A percentile compares a stretch with the other conserved stretches of the same genome.
These are phyloP conservation scores for Dactylis glomerata DNA, from an alignment of 176 grass and related monocot species.

Conservation along the genomic window DNA sequence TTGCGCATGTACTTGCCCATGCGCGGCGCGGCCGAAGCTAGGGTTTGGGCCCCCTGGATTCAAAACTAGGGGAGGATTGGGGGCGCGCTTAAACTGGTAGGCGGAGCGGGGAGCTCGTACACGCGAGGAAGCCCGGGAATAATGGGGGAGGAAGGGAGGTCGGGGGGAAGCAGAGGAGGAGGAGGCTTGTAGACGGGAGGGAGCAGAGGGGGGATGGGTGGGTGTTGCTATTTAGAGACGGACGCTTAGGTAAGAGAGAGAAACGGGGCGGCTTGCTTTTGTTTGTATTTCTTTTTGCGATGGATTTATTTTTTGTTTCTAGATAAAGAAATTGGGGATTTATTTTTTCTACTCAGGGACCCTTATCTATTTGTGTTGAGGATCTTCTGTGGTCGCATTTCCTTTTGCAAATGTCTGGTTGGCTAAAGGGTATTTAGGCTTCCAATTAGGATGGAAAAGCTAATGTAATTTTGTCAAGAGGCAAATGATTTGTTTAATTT, in stretches of 20 bases:
- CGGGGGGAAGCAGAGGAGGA: too few relatives aligned
- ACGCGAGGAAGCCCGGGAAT: neutral
- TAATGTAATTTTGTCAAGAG: too few relatives aligned
- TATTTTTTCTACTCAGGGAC: neutral
- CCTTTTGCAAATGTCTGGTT: neutral
- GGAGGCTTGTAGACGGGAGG: neutral
- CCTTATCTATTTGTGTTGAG: neutral
- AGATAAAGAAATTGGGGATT: neutral
- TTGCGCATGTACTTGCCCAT: slow-evolving; percentile 92
- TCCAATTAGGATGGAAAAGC: neutral
- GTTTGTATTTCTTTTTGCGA: neutral
- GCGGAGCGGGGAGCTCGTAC: slow-evolving; percentile 2
- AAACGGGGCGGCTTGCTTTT: neutral
- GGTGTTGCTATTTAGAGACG: slow-evolving; percentile 33
- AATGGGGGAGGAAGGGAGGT: neutral
- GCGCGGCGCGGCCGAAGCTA: neutral
- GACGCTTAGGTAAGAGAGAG: neutral
- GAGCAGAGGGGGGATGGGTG: neutral
- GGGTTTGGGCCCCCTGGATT: neutral
- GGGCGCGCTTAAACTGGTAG: slow-evolving; percentile 7
- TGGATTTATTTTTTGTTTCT: neutral
- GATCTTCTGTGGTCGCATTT: neutral
- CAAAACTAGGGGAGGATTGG: neutral
- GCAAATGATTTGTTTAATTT: too few relatives aligned
- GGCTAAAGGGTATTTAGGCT: neutral